These are phyloP conservation scores for Alternaria solani DNA, from an alignment of 2,329 filamentous ascomycete genomes.

Conservation along the genomic window DNA sequence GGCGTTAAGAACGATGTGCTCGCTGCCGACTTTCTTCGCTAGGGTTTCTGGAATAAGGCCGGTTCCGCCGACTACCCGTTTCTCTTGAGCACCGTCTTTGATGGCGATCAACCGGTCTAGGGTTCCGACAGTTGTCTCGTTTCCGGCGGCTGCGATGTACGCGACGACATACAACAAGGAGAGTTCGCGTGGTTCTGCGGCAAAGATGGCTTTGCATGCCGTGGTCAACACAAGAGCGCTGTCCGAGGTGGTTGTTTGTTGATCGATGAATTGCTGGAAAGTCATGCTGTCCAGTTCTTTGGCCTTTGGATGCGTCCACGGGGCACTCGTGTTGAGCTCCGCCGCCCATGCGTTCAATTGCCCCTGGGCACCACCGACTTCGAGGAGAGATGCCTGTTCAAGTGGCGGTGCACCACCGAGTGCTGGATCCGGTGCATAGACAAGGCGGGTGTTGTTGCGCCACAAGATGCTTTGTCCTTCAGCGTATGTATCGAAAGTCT, in stretches of 20 bases:
- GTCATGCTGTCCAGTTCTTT: constrained; percentile 25
- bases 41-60: constrained; percentile 29
- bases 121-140: constrained; percentile 25
- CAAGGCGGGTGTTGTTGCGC: constrained; percentile 18
- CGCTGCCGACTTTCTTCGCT: constrained; percentile 22
- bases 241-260: constrained; percentile 13
- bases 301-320: constrained; percentile 25
- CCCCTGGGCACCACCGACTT: constrained; percentile 18
- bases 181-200: constrained; percentile 22
- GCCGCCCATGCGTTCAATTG: constrained; percentile 29
- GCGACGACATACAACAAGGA: constrained; percentile 29
- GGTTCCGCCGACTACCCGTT: constrained; percentile 32
- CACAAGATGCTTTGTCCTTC: constrained; percentile 26
- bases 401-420: constrained; percentile 26
- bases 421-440: constrained; percentile 19
- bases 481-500: constrained; percentile 27
- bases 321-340: constrained; percentile 24
- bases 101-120: constrained; percentile 21
- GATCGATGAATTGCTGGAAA: constrained; percentile 18
- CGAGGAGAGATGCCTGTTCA: constrained; percentile 13
- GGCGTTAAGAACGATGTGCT: constrained; percentile 28
- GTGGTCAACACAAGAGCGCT: constrained; percentile 19
- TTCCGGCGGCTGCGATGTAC: constrained; percentile 31
- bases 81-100: constrained; percentile 26
- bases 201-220: constrained; percentile 22